phyloP scores from a whole-genome alignment of 1,139 yeast species.

The Pichia sp. region DNA sequence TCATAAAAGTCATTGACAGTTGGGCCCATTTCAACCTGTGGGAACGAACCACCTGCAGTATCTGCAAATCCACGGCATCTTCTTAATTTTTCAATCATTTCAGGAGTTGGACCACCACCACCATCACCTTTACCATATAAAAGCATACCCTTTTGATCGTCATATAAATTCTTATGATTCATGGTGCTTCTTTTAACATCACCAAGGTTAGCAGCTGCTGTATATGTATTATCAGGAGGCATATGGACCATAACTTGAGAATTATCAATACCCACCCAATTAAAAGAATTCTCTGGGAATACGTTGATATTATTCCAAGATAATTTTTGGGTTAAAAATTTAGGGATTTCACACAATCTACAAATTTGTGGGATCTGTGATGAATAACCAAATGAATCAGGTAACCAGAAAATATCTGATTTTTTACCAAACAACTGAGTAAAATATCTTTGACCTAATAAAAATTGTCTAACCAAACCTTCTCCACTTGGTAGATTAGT shows the following conservation, averaged over 20 bases:
- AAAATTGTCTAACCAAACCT: conserved; percentile 78
- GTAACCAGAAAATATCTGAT: conserved; percentile 82
- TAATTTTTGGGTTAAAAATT: conserved; percentile 85
- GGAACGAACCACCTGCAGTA: conserved; percentile 68
- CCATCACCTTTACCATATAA: conserved; percentile 95
- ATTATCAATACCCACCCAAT: conserved; percentile 93
- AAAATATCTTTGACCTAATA: conserved; percentile 84
- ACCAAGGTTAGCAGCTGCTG: conserved; percentile 88
- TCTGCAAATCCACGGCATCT: conserved; percentile 85
- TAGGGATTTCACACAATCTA: conserved; percentile 72
- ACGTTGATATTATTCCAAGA: conserved; percentile 93
- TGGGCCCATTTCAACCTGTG: conserved; percentile 70
- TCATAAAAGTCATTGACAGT: conserved; percentile 78
- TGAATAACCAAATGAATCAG: conserved; percentile 95
- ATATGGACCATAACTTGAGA: conserved; percentile 90
- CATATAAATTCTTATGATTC: conserved; percentile 78
- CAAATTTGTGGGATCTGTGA: conserved; percentile 93
- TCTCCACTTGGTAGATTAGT: conserved; percentile 93
- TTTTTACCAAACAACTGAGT: conserved; percentile 69
- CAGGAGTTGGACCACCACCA: conserved; percentile 96
- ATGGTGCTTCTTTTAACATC: conserved; percentile 75
- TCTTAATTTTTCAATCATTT: conserved; percentile 86
- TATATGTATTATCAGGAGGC: conserved; percentile 97
- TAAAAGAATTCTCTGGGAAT: conserved; percentile 85
- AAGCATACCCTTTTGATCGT: conserved; percentile 73